Evolutionary conservation across 148 eudicot species (phyloP).

Genomic region (Euryodendron excelsum): DNA sequence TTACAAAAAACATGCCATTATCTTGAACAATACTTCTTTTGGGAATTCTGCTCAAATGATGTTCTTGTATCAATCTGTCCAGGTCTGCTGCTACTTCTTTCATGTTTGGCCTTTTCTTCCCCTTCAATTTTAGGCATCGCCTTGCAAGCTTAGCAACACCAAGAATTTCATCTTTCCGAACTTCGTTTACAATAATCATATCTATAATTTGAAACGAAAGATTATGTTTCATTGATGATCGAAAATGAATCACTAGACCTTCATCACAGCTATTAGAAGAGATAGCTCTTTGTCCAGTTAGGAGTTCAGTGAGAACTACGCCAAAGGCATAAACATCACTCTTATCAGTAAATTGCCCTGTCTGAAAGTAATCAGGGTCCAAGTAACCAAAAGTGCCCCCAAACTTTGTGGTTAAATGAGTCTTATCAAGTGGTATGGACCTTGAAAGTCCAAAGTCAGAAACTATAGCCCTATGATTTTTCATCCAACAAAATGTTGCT

Average conservation of each 20-base stretch:
- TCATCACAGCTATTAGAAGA: background rate
- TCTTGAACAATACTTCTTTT: no score
- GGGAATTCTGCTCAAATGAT: no score
- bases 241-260: background rate
- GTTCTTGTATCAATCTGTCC: no score
- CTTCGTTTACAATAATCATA: background rate
- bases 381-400: background rate
- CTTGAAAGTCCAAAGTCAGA: conserved; percentile 10
- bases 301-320: background rate
- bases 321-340: conserved; percentile 5
- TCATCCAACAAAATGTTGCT: no score
- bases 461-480: background rate
- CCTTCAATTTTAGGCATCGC: conserved; percentile 4
- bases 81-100: background rate
- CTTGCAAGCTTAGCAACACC: background rate
- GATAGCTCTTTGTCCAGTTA: background rate
- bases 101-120: conserved; percentile 7
- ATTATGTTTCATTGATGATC: background rate
- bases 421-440: background rate
- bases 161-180: background rate
- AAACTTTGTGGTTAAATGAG: background rate
- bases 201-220: background rate
- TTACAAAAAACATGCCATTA: no score
- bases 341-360: no score
- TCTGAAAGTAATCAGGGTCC: conserved; percentile 5